phyloP scores from a whole-genome alignment of 352 stramenopile genomes.

The Phytophthora sojae region DNA sequence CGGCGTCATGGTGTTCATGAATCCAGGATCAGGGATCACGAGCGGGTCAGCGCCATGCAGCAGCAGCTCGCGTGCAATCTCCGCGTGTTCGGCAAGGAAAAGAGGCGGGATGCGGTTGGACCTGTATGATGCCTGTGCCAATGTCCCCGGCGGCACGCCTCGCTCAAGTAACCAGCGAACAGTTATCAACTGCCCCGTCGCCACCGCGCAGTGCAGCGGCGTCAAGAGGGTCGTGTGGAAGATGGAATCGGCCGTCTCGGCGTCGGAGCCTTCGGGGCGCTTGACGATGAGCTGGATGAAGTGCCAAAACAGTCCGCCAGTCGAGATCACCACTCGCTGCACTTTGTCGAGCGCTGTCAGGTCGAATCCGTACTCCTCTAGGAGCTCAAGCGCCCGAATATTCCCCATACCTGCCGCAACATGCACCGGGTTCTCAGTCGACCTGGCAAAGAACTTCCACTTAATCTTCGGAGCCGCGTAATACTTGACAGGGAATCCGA shows the following conservation, averaged over 20 bases:
- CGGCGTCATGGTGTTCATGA: slow-evolving; percentile 81
- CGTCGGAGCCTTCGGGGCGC: slow-evolving; percentile 15
- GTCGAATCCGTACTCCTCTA: slow-evolving; percentile 53
- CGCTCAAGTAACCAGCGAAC: slow-evolving; percentile 68
- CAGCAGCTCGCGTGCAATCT: slow-evolving; percentile 62
- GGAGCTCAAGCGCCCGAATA: slow-evolving; percentile 62
- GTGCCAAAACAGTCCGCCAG: slow-evolving; percentile 75
- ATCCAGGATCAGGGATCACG: slow-evolving; percentile 68
- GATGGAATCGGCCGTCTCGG: slow-evolving; percentile 25
- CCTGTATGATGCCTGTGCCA: slow-evolving; percentile 50
- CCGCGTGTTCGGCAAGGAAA: slow-evolving; percentile 67
- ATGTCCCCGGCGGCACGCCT: slow-evolving; percentile 44
- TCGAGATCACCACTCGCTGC: slow-evolving; percentile 66
- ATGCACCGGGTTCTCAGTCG: slow-evolving; percentile 73
- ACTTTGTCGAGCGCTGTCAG: slow-evolving; percentile 72
- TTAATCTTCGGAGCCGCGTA: slow-evolving; percentile 54
- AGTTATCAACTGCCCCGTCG: slow-evolving; percentile 57
- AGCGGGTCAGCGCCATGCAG: slow-evolving; percentile 63
- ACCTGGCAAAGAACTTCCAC: slow-evolving; percentile 53
- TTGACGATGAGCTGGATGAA: slow-evolving; percentile 67
- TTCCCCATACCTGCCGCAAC: slow-evolving; percentile 68
- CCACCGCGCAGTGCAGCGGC: slow-evolving; percentile 73
- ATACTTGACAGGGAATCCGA: slow-evolving; percentile 53
- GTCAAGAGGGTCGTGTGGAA: slow-evolving; percentile 78
- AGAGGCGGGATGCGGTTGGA: slow-evolving; percentile 70